Conservation (phyloP, 1,284 basidiomycete species). For the Tetrapyrgos nigripes region DNA sequence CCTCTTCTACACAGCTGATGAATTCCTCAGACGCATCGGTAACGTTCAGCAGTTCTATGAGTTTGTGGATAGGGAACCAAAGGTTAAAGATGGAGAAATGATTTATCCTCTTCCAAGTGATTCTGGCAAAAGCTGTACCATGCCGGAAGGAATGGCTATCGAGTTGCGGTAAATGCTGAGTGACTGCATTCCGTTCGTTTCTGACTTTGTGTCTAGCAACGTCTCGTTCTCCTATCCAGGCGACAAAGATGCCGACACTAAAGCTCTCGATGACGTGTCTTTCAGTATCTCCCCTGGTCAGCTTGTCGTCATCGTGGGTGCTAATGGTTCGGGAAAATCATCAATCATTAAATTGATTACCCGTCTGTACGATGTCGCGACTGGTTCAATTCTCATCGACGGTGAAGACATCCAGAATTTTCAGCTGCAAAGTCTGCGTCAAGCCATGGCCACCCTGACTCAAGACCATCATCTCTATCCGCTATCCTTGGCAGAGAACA, state of each 20-base stretch:
- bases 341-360: slow-evolving; percentile 50
- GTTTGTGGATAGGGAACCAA: slow-evolving; percentile 12
- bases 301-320: slow-evolving; percentile 38
- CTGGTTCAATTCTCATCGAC: slow-evolving; percentile 48
- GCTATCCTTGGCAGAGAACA: slow-evolving; percentile 50
- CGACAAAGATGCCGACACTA: slow-evolving; percentile 37
- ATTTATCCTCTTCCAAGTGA: slow-evolving; percentile 19
- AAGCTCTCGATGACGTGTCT: slow-evolving; percentile 36
- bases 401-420: slow-evolving; percentile 42
- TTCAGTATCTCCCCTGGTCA: slow-evolving; percentile 42
- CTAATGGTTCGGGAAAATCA: slow-evolving; percentile 44
- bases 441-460: slow-evolving; percentile 45
- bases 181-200: not conserved
- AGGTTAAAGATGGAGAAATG: slow-evolving; percentile 28
- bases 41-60: slow-evolving; percentile 15
- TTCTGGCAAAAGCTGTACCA: too few relatives aligned
- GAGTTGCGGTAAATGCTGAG: slow-evolving; percentile 36
- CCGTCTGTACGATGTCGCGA: slow-evolving; percentile 48
- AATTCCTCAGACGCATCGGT: not conserved
- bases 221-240: slow-evolving; percentile 56
- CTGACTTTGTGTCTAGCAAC: slow-evolving; percentile 34
- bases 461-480: slow-evolving; percentile 53
- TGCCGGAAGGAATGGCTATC: slow-evolving; percentile 42
- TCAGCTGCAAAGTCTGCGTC: slow-evolving; percentile 39
- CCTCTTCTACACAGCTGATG: slow-evolving; percentile 20